Evolutionary conservation across 768 basidiomycete genomes (phyloP), one percentile per base, ranked within the genome.

Genomic region (Udeniomyces megalosporus): DNA sequence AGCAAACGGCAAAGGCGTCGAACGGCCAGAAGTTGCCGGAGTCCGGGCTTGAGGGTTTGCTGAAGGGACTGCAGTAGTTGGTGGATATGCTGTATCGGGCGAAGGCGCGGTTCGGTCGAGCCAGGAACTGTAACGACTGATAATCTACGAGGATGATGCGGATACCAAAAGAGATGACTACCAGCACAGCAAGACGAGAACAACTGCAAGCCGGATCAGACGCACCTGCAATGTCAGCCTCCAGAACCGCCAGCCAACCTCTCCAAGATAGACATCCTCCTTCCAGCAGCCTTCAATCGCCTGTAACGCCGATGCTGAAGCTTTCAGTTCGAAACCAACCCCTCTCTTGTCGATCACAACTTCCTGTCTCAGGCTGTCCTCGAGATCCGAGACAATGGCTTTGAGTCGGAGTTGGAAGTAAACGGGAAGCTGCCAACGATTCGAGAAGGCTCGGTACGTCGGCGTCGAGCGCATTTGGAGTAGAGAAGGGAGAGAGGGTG

Each of bases 341-440:
- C 47, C 31, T 52, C 35, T 15, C 35, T 32, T 2, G 26, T 26
- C 32, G 50, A 47, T 47, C 55, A 58, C 45, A 22, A 24, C 26
- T 52, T 52, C 17, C 28, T 35, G 14, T 46, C 63, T n/a, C 29
- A 97, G 74, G 2, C 75, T 73, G 14, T 84, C 83, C 74, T 99
- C 95, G 17, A 95, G 74, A 54, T 77, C 78, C 0, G 79, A 75
- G 0, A 91, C 82, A 56, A 93, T 86, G 70, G 95, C 93, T 74
- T 95, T 95, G 89, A 92, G 93, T 48, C 93, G 80, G 64, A 99
- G 76, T 70, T 99, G 95, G 72, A 93, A 97, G 71, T 97, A 97
- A 10, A 97, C 86, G 1, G 89, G 87, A 2, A 99, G 79, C 71
- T 97, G 95, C 92, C 95, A 99, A 38, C 90, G 80, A 64, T 81